Evolutionary conservation across 2,329 filamentous ascomycete genomes (phyloP), one percentile per base, ranked within the genome.

Genomic region (Harringtonia lauricola): DNA sequence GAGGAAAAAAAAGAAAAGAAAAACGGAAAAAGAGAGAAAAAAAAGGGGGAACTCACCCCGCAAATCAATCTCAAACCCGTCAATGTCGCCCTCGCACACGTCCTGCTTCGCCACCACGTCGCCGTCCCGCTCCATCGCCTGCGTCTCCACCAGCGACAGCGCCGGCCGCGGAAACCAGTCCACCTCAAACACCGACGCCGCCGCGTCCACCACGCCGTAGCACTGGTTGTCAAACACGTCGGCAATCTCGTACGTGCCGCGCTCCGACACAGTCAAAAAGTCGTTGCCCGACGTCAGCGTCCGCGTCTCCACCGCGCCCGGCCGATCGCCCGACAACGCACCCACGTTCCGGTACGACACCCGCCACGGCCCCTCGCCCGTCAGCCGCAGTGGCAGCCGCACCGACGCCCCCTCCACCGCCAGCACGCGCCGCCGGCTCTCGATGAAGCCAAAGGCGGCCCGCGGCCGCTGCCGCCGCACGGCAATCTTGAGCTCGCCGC

Each of bases 21-120:
- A 24, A 8, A 13, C 28, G n/a, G 5, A 34, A 4, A 6, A 38
- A 12, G 36, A n/a, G 22, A 15, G 24, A 35, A 17, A 33, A 18
- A 38, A 21, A 28, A 21, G 29, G 12, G 21, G 7, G 28, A 13
- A 35, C 71, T 64, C 74, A 76, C 87, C 90, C 58, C 76, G 76
- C 49, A 98, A 73, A 36, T 74, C 73, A 42, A 98, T 68, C 55
- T 95, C 88, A 44, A 95, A 80, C 4, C 81, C 79, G 59, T 95
- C 90, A 55, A 95, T 84, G 49, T 96, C 90, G 26, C 90, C 90
- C 65, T 98, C 89, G 57, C 92, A 98, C 26, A 98, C 82, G 48
- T 89, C 81, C 35, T 80, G 74, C 62, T 94, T 94, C 52, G 80
- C 59, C 57, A 81, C 84, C 29, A 71, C 70, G 24, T 69, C 67